A percentile compares a stretch with the other conserved stretches of the same genome.
Conservation (phyloP, 805 yeast species). For the Suhomyces xylopsoci region DNA sequence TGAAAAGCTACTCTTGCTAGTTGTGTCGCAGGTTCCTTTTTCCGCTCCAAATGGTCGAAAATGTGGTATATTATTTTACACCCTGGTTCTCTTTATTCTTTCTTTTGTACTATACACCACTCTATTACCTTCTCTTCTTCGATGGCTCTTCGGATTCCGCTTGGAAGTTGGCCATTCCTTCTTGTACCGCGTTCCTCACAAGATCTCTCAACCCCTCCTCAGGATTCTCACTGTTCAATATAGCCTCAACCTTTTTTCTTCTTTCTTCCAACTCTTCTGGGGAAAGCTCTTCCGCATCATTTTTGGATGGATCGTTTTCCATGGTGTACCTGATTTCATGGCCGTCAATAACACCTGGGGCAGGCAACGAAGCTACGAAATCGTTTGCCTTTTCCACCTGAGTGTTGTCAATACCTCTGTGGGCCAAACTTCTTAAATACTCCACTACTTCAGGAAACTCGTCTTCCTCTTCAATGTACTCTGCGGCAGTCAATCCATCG, state of each 20-base stretch:
- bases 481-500: constrained; percentile 73
- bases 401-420: constrained; percentile 23
- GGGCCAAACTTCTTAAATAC: constrained; percentile 50
- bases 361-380: constrained; percentile 28
- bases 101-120: too few relatives aligned
- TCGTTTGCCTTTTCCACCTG: constrained; percentile 12
- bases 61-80: too few relatives aligned
- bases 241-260: constrained; percentile 62
- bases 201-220: constrained; percentile 72
- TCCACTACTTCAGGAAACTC: constrained; percentile 77
- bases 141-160: constrained; percentile 21
- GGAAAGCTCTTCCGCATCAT: constrained; percentile 33
- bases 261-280: constrained; percentile 51
- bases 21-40: too few relatives aligned
- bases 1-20: too few relatives aligned
- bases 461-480: constrained; percentile 76
- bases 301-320: constrained; percentile 38
- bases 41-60: too few relatives aligned
- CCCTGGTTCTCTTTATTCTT: too few relatives aligned
- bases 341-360: constrained; percentile 38
- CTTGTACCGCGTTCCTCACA: constrained; percentile 62
- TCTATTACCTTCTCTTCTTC: constrained; percentile 32
- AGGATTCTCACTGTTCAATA: constrained; percentile 75
- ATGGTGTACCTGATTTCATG: constrained; percentile 58
- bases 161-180: constrained; percentile 41